phyloP scores from a whole-genome alignment of 192 early-diverging fungal species.

The Coemansia asiatica region DNA sequence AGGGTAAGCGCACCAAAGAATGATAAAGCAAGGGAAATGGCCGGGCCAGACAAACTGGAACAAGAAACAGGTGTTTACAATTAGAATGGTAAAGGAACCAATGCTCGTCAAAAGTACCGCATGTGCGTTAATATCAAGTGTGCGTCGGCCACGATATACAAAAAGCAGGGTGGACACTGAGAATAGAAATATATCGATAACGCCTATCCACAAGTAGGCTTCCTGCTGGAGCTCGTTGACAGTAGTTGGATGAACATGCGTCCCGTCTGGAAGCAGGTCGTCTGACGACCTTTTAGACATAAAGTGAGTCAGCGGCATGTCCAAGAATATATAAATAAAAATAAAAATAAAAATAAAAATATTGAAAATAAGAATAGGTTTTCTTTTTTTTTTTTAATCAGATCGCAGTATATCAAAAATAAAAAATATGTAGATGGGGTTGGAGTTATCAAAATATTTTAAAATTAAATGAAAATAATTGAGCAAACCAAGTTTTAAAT shows the following conservation, averaged over 20 bases:
- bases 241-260: conserved; percentile 25
- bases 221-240: conserved; percentile 21
- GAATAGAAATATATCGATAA: conserved; percentile 48
- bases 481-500: background rate
- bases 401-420: background rate
- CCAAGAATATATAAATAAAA: background rate
- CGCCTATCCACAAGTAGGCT: conserved; percentile 52
- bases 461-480: background rate
- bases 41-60: conserved; percentile 58
- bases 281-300: conserved; percentile 7
- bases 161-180: conserved; percentile 42
- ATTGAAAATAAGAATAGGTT: background rate
- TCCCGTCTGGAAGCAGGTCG: conserved; percentile 35
- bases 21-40: conserved; percentile 54
- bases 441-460: too few species aligned
- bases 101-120: conserved; percentile 54
- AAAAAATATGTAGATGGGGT: too few species aligned
- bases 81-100: conserved; percentile 45
- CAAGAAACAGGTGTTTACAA: conserved; percentile 54
- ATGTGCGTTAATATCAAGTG: conserved; percentile 46
- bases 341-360: background rate
- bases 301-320: conserved; percentile 1
- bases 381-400: too few species aligned
- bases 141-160: conserved; percentile 50
- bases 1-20: conserved; percentile 53